These are phyloP conservation scores for Ilyonectria robusta DNA, from an alignment of 2,329 filamentous ascomycete species.

Conservation along the genomic window DNA sequence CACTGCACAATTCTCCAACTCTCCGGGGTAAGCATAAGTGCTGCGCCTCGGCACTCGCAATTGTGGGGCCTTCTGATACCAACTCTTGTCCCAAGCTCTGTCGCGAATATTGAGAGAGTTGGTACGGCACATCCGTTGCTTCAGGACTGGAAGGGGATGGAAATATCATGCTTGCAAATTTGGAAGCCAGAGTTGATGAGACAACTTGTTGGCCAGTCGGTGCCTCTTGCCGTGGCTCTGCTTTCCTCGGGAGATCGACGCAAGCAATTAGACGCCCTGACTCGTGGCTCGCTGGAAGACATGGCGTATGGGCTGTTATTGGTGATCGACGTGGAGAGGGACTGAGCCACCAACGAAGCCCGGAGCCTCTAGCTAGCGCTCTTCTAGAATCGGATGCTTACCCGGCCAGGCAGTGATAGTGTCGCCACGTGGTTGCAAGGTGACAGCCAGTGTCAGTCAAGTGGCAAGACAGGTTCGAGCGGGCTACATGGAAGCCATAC, in stretches of 20 bases:
- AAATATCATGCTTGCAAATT: slow-evolving; percentile 1
- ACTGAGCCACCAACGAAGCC: slow-evolving; percentile 28
- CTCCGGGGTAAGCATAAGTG: slow-evolving; percentile 12
- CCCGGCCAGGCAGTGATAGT: slow-evolving; percentile 27
- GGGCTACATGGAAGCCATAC: slow-evolving; percentile 8
- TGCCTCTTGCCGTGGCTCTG: slow-evolving; percentile 18
- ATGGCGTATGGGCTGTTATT: slow-evolving; percentile 21
- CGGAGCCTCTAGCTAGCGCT: slow-evolving; percentile 23
- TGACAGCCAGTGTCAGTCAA: slow-evolving; percentile 33
- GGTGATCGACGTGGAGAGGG: slow-evolving; percentile 29
- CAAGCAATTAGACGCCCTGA: slow-evolving; percentile 40
- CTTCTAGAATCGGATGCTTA: slow-evolving; percentile 30
- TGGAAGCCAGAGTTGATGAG: not conserved
- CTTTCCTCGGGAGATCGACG: slow-evolving; percentile 46
- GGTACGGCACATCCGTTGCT: slow-evolving; percentile 9
- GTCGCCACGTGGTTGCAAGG: slow-evolving; percentile 46
- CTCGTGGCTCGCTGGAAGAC: slow-evolving; percentile 36
- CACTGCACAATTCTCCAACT: not conserved
- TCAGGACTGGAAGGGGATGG: not conserved
- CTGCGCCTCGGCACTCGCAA: slow-evolving; percentile 1
- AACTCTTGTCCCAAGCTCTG: slow-evolving; percentile 9
- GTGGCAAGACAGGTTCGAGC: slow-evolving; percentile 23
- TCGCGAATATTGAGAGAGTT: slow-evolving; percentile 4
- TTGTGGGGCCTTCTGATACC: not conserved
- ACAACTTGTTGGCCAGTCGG: slow-evolving; percentile 14